These are phyloP conservation scores for Purshia tridentata DNA, from an alignment of 306 rosid species.

Conservation along the genomic window DNA sequence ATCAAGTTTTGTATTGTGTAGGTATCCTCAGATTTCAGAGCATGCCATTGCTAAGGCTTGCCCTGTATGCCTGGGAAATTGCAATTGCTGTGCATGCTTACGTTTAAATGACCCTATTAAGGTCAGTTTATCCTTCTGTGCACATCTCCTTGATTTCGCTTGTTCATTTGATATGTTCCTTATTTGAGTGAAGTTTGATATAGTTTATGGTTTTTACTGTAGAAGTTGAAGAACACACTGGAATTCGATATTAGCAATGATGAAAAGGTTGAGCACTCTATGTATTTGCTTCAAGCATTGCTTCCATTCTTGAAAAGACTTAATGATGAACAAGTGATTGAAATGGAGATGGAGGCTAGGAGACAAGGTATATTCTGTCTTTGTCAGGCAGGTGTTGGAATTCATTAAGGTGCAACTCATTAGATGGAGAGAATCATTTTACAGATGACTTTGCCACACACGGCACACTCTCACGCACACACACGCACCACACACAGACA, in stretches of 20 bases:
- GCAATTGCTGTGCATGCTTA: slow-evolving; percentile 84
- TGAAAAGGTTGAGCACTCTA: slow-evolving; percentile 31
- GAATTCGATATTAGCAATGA: neutral
- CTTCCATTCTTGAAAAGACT: slow-evolving; percentile 65
- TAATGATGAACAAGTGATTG: slow-evolving; percentile 61
- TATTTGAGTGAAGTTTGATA: neutral
- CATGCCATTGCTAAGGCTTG: slow-evolving; percentile 55
- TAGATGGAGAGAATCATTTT: neutral
- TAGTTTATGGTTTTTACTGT: slow-evolving; percentile 11
- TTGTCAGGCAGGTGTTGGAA: neutral
- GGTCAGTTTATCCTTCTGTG: slow-evolving; percentile 32
- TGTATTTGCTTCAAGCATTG: slow-evolving; percentile 51
- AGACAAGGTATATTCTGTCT: slow-evolving; percentile 51
- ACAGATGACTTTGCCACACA: no score
- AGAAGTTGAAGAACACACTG: slow-evolving; percentile 26
- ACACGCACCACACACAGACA: no score
- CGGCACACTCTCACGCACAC: no score
- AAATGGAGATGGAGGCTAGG: slow-evolving; percentile 61
- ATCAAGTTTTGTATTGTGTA: slow-evolving; percentile 25
- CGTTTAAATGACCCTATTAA: slow-evolving; percentile 29
- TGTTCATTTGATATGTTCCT: neutral
- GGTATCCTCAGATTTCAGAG: slow-evolving; percentile 63
- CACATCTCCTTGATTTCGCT: neutral
- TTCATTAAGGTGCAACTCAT: neutral
- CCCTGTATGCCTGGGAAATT: slow-evolving; percentile 72